phyloP scores from a whole-genome alignment of 306 rosid genomes.

The Oxytropis ochrocephala region DNA sequence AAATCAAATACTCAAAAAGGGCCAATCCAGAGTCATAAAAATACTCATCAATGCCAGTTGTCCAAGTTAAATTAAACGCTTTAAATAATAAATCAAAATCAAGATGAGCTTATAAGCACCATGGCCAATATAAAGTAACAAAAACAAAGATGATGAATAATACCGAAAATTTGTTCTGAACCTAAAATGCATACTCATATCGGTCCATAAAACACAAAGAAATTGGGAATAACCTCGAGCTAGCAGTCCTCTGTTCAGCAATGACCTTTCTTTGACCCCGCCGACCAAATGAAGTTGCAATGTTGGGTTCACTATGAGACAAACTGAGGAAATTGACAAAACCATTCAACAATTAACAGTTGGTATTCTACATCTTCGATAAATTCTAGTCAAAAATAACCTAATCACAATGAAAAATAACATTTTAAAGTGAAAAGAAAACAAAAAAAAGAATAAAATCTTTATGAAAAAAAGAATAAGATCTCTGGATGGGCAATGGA shows the following conservation, averaged over 20 bases:
- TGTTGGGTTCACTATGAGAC: constrained; percentile 98
- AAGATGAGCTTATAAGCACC: background rate
- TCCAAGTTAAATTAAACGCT: background rate
- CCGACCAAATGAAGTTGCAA: constrained; percentile 92
- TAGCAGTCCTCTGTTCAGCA: constrained; percentile 97
- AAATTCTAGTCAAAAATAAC: constrained; percentile 14
- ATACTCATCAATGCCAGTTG: background rate
- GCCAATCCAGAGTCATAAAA: constrained; percentile 6
- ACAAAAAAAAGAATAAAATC: background rate
- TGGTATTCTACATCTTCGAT: constrained; percentile 24
- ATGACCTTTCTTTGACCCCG: constrained; percentile 84
- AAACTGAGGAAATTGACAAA: constrained; percentile 66
- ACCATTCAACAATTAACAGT: constrained; percentile 36
- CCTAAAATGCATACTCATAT: constrained; percentile 15
- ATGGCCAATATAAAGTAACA: background rate
- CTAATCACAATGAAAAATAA: constrained; percentile 5
- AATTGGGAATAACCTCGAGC: constrained; percentile 72
- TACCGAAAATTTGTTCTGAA: background rate
- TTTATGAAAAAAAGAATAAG: constrained; percentile 1
- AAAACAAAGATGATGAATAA: constrained; percentile 15
- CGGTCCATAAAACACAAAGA: constrained; percentile 21
- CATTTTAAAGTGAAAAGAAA: background rate
- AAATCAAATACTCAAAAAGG: background rate
- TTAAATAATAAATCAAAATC: background rate
- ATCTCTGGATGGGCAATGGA: constrained; percentile 2